A percentile compares a stretch with the other conserved stretches of the same genome.
These are phyloP conservation scores for Boletus rubescentipes DNA, from an alignment of 768 basidiomycete species.

Conservation along the genomic window DNA sequence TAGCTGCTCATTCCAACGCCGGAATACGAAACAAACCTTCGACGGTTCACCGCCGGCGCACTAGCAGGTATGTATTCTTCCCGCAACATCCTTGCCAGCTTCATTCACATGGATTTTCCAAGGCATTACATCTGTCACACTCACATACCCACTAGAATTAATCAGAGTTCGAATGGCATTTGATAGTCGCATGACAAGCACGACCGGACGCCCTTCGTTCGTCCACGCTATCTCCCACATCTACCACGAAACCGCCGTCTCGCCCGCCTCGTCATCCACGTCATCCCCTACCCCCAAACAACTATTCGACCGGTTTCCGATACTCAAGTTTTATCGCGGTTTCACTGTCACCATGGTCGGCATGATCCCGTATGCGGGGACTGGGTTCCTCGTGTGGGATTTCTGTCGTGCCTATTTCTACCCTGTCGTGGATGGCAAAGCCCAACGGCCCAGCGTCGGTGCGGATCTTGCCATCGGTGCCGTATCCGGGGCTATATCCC, in stretches of 20 bases:
- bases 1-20: conserved; percentile 86
- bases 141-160: conserved; percentile 95
- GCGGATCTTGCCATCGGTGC: conserved; percentile 85
- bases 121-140: conserved; percentile 85
- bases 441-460: conserved; percentile 39
- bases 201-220: conserved; percentile 48
- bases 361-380: conserved; percentile 95
- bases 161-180: conserved; percentile 96
- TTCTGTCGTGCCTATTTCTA: conserved; percentile 62
- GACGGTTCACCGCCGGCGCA: conserved; percentile 85
- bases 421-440: conserved; percentile 43
- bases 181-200: conserved; percentile 27
- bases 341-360: conserved; percentile 89
- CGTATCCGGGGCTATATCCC: conserved; percentile 77
- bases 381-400: conserved; percentile 92
- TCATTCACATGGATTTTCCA: neutral
- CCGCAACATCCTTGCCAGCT: neutral
- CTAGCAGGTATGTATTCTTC: conserved; percentile 62
- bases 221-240: conserved; percentile 58
- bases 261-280: conserved; percentile 19
- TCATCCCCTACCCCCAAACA: conserved; percentile 23
- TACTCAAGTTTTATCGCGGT: conserved; percentile 95
- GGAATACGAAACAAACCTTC: conserved; percentile 70
- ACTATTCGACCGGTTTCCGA: conserved; percentile 60
- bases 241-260: conserved; percentile 59